Conservation (phyloP, 2,329 filamentous ascomycete species). For the Tolypocladium ophioglossoides region DNA sequence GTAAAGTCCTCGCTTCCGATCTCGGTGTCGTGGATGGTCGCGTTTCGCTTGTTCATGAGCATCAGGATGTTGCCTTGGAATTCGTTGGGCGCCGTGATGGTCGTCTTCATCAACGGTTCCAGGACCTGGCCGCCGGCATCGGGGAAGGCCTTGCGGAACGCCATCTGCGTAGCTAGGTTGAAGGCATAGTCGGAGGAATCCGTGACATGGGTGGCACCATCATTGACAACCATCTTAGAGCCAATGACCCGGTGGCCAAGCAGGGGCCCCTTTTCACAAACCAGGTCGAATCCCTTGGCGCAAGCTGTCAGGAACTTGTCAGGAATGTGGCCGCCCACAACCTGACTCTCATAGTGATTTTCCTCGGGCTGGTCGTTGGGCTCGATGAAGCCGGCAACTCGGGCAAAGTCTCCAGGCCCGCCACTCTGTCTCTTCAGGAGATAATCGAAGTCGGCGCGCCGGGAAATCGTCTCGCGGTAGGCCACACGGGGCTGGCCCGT, state of each 20-base stretch:
- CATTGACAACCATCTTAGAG: slow-evolving; percentile 82
- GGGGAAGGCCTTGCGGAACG: slow-evolving; percentile 88
- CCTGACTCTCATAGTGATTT: slow-evolving; percentile 79
- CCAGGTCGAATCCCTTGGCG: slow-evolving; percentile 82
- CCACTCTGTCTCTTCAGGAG: slow-evolving; percentile 91
- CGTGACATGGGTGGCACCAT: slow-evolving; percentile 93
- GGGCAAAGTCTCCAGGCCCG: slow-evolving; percentile 90
- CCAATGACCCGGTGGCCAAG: slow-evolving; percentile 91
- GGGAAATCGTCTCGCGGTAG: slow-evolving; percentile 87
- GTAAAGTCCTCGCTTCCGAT: slow-evolving; percentile 92
- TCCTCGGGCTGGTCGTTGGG: slow-evolving; percentile 62
- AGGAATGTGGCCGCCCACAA: slow-evolving; percentile 80
- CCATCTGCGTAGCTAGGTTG: slow-evolving; percentile 88
- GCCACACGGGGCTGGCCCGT: slow-evolving; percentile 96
- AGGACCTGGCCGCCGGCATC: slow-evolving; percentile 74
- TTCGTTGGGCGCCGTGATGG: slow-evolving; percentile 89
- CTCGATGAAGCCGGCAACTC: slow-evolving; percentile 86
- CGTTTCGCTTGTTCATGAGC: slow-evolving; percentile 92
- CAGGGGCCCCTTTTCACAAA: slow-evolving; percentile 78
- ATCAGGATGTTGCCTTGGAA: slow-evolving; percentile 96
- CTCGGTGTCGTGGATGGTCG: slow-evolving; percentile 90
- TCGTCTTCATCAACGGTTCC: slow-evolving; percentile 97
- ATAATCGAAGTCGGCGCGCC: slow-evolving; percentile 78
- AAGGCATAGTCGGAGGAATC: slow-evolving; percentile 97
- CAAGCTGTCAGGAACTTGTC: slow-evolving; percentile 95